Conservation (phyloP, 1,284 basidiomycete genomes). For the Microbotryomycetes sp. region DNA sequence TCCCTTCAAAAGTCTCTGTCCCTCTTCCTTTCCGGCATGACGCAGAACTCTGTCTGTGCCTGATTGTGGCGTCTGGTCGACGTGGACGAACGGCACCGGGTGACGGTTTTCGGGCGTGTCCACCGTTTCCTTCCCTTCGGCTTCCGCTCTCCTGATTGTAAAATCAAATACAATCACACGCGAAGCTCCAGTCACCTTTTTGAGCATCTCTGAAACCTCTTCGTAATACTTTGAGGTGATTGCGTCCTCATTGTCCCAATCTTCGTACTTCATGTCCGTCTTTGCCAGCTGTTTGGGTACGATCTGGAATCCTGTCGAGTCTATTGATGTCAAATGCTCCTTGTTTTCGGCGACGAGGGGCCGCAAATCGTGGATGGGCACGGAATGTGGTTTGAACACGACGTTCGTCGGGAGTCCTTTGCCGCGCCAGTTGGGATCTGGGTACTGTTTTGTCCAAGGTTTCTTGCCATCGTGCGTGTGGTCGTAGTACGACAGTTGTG, state of each 20-base stretch:
- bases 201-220: constrained; percentile 54
- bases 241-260: constrained; percentile 48
- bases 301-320: constrained; percentile 54
- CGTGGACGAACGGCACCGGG: constrained; percentile 49
- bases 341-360: constrained; percentile 50
- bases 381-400: not conserved
- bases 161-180: constrained; percentile 57
- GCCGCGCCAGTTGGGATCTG: not conserved
- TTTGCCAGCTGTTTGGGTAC: constrained; percentile 42
- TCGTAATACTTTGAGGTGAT: constrained; percentile 54
- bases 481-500: not conserved
- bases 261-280: constrained; percentile 40
- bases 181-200: constrained; percentile 55
- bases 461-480: not conserved
- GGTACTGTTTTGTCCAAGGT: not conserved
- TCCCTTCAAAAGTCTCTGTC: constrained; percentile 40
- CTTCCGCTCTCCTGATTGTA: constrained; percentile 48
- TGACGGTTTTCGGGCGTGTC: constrained; percentile 45
- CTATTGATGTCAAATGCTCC: constrained; percentile 48
- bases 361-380: constrained; percentile 20
- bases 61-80: constrained; percentile 51
- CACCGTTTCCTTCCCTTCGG: constrained; percentile 41
- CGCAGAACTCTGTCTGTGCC: constrained; percentile 49
- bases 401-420: constrained; percentile 3
- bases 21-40: constrained; percentile 51